Evolutionary conservation across 225 moss, liverwort and hornwort genomes (phyloP).

Genomic region (Climacium dendroides): DNA sequence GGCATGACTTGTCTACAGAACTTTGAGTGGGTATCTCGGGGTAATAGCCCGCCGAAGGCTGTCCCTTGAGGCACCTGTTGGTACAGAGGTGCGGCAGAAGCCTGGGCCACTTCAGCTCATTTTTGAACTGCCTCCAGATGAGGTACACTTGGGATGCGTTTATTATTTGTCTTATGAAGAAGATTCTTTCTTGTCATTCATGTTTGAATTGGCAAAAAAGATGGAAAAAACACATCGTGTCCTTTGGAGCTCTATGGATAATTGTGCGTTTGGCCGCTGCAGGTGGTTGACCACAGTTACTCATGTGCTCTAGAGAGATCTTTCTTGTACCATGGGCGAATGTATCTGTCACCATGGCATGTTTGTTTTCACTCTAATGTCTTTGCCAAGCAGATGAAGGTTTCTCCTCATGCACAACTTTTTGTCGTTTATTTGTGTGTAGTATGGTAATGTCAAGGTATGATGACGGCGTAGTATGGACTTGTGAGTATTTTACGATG

Average conservation of each 20-base stretch:
- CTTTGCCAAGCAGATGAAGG: slow-evolving; percentile 84
- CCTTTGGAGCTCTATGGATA: neutral
- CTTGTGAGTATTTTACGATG: neutral
- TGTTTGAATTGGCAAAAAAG: neutral
- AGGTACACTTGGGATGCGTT: slow-evolving; percentile 29
- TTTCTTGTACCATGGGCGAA: slow-evolving; percentile 83
- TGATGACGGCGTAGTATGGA: neutral
- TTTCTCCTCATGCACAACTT: slow-evolving; percentile 2
- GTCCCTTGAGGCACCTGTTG: slow-evolving; percentile 47
- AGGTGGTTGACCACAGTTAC: slow-evolving; percentile 78
- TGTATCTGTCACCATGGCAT: slow-evolving; percentile 80
- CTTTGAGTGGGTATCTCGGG: slow-evolving; percentile 50
- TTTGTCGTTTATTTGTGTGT: neutral
- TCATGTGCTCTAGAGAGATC: slow-evolving; percentile 91
- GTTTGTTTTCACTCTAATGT: slow-evolving; percentile 92
- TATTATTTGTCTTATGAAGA: neutral
- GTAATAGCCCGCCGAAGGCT: slow-evolving; percentile 50
- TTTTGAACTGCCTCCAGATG: slow-evolving; percentile 72
- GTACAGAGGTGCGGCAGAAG: slow-evolving; percentile 87
- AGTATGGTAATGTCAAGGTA: neutral
- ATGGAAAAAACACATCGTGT: neutral
- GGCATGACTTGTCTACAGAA: slow-evolving; percentile 16
- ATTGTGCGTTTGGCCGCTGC: slow-evolving; percentile 3
- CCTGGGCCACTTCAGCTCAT: slow-evolving; percentile 84
- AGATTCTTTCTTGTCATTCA: neutral